Conservation (phyloP, 352 stramenopile genomes). For the Globisporangium barbulae region DNA sequence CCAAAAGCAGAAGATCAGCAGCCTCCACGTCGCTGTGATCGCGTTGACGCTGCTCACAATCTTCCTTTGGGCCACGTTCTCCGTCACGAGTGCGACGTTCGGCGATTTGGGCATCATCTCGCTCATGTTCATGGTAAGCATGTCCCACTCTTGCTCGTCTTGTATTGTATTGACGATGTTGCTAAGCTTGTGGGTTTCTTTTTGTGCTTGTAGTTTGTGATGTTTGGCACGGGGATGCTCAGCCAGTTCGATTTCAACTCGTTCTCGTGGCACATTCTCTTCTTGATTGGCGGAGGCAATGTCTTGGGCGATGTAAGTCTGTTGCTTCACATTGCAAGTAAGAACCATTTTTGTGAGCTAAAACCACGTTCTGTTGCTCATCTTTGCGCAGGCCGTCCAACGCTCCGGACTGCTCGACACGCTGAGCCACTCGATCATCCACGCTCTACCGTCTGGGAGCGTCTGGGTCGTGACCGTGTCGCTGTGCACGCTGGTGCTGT, state of each 20-base stretch:
- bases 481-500: conserved; percentile 84
- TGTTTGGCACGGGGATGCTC: conserved; percentile 88
- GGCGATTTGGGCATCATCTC: conserved; percentile 91
- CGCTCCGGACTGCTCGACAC: conserved; percentile 80
- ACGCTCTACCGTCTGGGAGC: conserved; percentile 71
- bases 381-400: conserved; percentile 57
- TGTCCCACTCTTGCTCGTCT: neutral
- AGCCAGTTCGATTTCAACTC: conserved; percentile 94
- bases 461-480: conserved; percentile 86
- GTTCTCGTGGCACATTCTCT: conserved; percentile 93
- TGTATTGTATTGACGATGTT: neutral
- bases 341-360: neutral
- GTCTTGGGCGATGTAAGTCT: conserved; percentile 84
- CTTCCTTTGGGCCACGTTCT: conserved; percentile 88
- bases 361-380: neutral
- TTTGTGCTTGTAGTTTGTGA: conserved; percentile 51
- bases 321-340: neutral
- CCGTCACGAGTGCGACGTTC: conserved; percentile 82
- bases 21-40: conserved; percentile 86
- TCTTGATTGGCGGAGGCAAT: conserved; percentile 90
- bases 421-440: conserved; percentile 79
- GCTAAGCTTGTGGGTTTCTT: neutral
- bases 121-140: conserved; percentile 86
- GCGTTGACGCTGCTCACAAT: conserved; percentile 89
- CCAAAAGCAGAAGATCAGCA: conserved; percentile 88